Evolutionary conservation across 352 stramenopile species (phyloP).

Genomic region (Phytophthora ramorum): DNA sequence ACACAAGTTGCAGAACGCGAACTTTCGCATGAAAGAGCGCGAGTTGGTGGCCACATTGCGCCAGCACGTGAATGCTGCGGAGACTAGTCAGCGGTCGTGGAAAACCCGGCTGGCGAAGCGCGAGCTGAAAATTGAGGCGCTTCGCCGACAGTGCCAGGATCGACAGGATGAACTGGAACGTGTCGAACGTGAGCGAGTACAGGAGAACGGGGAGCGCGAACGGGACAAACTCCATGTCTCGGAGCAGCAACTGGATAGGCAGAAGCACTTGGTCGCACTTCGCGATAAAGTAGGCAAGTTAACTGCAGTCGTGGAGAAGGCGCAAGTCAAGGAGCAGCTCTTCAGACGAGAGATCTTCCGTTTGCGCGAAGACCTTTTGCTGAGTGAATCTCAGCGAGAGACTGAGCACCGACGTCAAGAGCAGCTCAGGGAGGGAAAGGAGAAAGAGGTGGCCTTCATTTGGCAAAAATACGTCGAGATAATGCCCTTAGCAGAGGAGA

Average conservation of each 20-base stretch:
- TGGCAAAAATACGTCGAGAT: conserved; percentile 73
- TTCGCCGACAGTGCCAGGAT: conserved; percentile 40
- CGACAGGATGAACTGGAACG: conserved; percentile 30
- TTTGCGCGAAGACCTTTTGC: conserved; percentile 64
- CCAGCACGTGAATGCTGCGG: conserved; percentile 34
- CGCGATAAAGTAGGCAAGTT: conserved; percentile 36
- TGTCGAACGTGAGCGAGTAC: conserved; percentile 23
- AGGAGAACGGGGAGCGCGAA: conserved; percentile 30
- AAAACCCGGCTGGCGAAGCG: conserved; percentile 41
- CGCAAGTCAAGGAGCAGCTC: conserved; percentile 54
- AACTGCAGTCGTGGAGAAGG: conserved; percentile 40
- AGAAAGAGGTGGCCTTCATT: conserved; percentile 74
- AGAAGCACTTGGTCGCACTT: conserved; percentile 36
- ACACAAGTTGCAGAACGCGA: conserved; percentile 41
- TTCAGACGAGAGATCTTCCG: conserved; percentile 55
- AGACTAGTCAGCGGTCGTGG: conserved; percentile 29
- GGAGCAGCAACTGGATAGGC: conserved; percentile 43
- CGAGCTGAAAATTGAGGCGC: conserved; percentile 39
- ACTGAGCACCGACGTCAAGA: conserved; percentile 57
- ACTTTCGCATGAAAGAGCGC: conserved; percentile 32
- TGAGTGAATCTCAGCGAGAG: conserved; percentile 66
- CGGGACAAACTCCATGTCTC: conserved; percentile 25
- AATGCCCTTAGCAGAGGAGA: conserved; percentile 29
- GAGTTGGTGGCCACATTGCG: conserved; percentile 24
- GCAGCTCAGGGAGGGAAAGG: conserved; percentile 58